Evolutionary conservation across 495 filamentous ascomycete species (phyloP).

Genomic region (Neurospora sp.): DNA sequence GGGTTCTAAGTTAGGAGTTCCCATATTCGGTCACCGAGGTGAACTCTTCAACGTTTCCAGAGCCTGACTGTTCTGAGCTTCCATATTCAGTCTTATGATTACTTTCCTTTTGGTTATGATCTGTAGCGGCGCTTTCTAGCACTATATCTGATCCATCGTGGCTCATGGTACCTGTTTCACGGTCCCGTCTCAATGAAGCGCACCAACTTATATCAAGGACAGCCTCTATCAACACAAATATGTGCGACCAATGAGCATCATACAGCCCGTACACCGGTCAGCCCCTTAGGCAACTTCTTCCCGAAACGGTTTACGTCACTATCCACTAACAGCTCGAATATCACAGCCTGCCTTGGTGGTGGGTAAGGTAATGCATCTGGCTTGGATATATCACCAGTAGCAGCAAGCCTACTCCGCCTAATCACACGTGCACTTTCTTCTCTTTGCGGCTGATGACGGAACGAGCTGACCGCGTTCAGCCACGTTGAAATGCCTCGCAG

Average conservation of each 20-base stretch:
- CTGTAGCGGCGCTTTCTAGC: background rate
- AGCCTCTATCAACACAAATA: background rate
- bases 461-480: background rate
- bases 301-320: background rate
- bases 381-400: background rate
- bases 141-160: fast-evolving
- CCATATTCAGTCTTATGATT: background rate
- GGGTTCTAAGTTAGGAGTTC: background rate
- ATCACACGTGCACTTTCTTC: background rate
- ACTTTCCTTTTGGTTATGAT: background rate
- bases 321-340: background rate
- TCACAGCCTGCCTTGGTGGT: background rate
- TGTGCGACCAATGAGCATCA: too few species aligned
- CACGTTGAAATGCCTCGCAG: background rate
- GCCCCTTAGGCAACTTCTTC: background rate
- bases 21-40: background rate
- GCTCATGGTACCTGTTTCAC: background rate
- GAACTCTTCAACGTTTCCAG: background rate
- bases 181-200: background rate
- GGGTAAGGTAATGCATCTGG: background rate
- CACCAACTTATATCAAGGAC: background rate
- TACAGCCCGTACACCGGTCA: background rate
- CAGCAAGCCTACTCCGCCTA: background rate
- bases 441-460: background rate
- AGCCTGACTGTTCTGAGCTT: background rate